Conservation (phyloP, 2,329 filamentous ascomycete genomes). For the Neopestalotiopsis clavispora region DNA sequence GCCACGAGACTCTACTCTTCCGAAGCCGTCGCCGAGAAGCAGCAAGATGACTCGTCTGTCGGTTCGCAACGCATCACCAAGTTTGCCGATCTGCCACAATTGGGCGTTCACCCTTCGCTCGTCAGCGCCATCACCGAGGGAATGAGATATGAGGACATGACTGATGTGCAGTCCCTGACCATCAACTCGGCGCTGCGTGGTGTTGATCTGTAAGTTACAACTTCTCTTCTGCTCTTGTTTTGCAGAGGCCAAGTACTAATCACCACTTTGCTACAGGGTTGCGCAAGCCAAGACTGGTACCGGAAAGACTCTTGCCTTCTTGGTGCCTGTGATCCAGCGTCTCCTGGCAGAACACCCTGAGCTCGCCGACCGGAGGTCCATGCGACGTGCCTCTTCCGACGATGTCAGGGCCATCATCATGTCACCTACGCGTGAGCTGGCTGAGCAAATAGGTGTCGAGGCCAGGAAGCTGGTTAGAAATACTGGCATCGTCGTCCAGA, state of each 20-base stretch:
- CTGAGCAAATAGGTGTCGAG: slow-evolving; percentile 81
- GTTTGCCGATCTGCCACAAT: slow-evolving; percentile 49
- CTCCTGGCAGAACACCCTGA: slow-evolving; percentile 69
- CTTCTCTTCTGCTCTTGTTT: not conserved
- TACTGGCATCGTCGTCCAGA: slow-evolving; percentile 71
- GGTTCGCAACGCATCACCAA: slow-evolving; percentile 35
- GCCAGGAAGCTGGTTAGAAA: slow-evolving; percentile 68
- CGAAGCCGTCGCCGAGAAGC: slow-evolving; percentile 12
- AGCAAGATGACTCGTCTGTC: not conserved
- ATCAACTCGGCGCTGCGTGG: slow-evolving; percentile 82
- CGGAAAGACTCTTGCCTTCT: slow-evolving; percentile 93
- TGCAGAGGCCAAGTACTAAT: not conserved
- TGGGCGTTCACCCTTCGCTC: slow-evolving; percentile 67
- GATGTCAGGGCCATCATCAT: slow-evolving; percentile 75
- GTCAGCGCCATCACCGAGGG: slow-evolving; percentile 70
- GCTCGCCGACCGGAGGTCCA: slow-evolving; percentile 54
- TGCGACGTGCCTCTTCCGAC: slow-evolving; percentile 45
- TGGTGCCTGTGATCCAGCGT: slow-evolving; percentile 83
- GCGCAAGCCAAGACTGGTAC: slow-evolving; percentile 97
- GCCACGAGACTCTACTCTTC: slow-evolving; percentile 19
- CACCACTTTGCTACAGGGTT: slow-evolving; percentile 55
- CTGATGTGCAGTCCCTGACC: slow-evolving; percentile 85
- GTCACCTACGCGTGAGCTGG: slow-evolving; percentile 81
- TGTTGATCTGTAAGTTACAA: slow-evolving; percentile 73
- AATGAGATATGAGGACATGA: slow-evolving; percentile 86